Conservation (phyloP, 768 basidiomycete genomes). For the Phylloporus scabripes region DNA sequence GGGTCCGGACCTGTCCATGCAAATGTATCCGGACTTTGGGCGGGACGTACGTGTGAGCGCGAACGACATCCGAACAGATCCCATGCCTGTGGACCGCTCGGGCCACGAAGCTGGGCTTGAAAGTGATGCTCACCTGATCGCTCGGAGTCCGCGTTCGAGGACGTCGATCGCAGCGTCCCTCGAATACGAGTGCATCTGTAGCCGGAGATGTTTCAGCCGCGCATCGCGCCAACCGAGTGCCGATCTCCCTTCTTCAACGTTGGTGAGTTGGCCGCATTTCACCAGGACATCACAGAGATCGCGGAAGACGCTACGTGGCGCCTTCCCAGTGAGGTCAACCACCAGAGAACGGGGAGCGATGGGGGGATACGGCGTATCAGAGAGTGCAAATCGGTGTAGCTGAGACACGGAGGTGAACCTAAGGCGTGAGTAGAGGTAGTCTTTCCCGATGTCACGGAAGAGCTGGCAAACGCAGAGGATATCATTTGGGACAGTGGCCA, state of each 20-base stretch:
- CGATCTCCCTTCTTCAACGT: not conserved
- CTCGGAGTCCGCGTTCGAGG: slow-evolving; percentile 30
- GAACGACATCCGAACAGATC: not conserved
- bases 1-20: slow-evolving; percentile 59
- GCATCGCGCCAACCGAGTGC: not conserved
- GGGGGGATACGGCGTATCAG: slow-evolving; percentile 2
- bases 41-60: not conserved
- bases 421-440: slow-evolving; percentile 24
- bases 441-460: slow-evolving; percentile 18
- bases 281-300: slow-evolving; percentile 24
- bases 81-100: slow-evolving; percentile 20
- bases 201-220: slow-evolving; percentile 27
- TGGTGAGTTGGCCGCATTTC: slow-evolving; percentile 17
- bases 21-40: slow-evolving; percentile 41
- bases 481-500: slow-evolving; percentile 10
- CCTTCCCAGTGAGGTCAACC: slow-evolving; percentile 28
- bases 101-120: not conserved
- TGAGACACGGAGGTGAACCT: slow-evolving; percentile 22
- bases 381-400: slow-evolving; percentile 14
- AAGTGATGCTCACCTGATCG: slow-evolving; percentile 32
- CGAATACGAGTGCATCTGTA: slow-evolving; percentile 38
- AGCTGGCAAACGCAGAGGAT: slow-evolving; percentile 20
- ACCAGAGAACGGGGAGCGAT: slow-evolving; percentile 25
- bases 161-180: slow-evolving; percentile 25
- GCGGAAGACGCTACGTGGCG: slow-evolving; percentile 23